Percentiles rank a stretch among this genome's conserved stretches.
Evolutionary conservation across 148 eudicot genomes (phyloP).

Genomic region (Vaccinium vitisidaea): DNA sequence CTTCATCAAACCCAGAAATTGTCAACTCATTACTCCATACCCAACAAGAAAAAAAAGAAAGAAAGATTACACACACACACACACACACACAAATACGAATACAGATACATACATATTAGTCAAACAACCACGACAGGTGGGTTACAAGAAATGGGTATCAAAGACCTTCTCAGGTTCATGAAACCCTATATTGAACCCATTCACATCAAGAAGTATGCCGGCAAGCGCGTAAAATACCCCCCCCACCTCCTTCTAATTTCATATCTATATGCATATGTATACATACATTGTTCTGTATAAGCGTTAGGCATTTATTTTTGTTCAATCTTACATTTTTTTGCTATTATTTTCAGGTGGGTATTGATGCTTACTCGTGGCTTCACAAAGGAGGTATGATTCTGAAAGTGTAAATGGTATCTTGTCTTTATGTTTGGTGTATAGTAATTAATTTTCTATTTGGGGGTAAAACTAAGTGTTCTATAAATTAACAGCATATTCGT

Average conservation of each 20-base stretch:
- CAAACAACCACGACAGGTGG: not conserved
- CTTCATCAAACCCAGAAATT: not conserved
- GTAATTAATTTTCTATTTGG: not conserved
- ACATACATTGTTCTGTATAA: not conserved
- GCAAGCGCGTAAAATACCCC: conserved; percentile 53
- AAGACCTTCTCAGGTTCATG: conserved; percentile 74
- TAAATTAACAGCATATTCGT: conserved; percentile 64
- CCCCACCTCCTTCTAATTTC: not conserved
- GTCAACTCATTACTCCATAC: not conserved
- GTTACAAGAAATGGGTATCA: conserved; percentile 60
- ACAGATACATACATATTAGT: not conserved
- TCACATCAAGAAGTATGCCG: conserved; percentile 69
- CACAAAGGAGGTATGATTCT: conserved; percentile 74
- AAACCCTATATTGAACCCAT: conserved; percentile 74
- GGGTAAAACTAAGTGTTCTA: not conserved
- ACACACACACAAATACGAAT: not conserved
- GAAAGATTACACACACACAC: not conserved
- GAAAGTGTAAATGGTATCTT: not conserved
- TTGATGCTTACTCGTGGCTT: conserved; percentile 93
- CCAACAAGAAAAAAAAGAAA: not conserved
- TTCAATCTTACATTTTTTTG: not conserved
- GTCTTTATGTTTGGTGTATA: not conserved
- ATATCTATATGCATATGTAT: not conserved
- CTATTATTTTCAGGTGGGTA: conserved; percentile 53
- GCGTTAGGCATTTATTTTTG: not conserved